Evolutionary conservation across 2,329 filamentous ascomycete species (phyloP).

Genomic region (Pseudogymnoascus sp.): DNA sequence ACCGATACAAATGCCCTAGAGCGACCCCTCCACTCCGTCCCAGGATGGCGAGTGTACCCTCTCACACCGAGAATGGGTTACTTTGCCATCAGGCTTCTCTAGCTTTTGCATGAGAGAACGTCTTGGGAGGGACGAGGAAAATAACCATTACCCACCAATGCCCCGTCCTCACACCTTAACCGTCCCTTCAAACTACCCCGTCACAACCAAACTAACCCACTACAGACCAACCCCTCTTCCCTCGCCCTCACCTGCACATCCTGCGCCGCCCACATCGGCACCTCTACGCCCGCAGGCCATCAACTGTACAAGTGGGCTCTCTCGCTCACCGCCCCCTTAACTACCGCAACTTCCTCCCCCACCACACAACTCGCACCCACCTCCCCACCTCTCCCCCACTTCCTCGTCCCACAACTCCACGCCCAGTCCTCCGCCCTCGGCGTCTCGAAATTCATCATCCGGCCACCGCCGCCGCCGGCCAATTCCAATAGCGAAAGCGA

Average conservation of each 20-base stretch:
- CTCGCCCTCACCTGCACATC: conserved; percentile 14
- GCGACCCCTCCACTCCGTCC: conserved; percentile 28
- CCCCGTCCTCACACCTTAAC: no score
- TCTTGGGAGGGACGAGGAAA: conserved; percentile 42
- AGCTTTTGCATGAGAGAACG: conserved; percentile 32
- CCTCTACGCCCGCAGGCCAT: conserved; percentile 16
- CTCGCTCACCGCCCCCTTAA: neutral
- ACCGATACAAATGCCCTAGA: conserved; percentile 66
- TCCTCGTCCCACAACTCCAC: conserved; percentile 8
- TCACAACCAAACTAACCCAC: neutral
- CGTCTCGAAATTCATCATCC: conserved; percentile 10
- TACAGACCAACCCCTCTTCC: neutral
- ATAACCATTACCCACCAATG: conserved; percentile 19
- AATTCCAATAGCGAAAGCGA: neutral
- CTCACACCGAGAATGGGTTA: conserved; percentile 34
- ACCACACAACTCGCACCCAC: neutral
- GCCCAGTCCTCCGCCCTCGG: conserved; percentile 10
- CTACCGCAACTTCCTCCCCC: neutral
- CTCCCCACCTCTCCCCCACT: neutral
- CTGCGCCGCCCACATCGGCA: conserved; percentile 22
- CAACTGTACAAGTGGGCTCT: conserved; percentile 24
- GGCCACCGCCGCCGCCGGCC: neutral
- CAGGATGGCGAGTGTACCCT: conserved; percentile 30
- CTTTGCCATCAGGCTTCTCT: conserved; percentile 17
- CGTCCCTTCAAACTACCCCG: neutral